Conservation (phyloP, 2,329 filamentous ascomycete genomes). For the Claviceps sp. region DNA sequence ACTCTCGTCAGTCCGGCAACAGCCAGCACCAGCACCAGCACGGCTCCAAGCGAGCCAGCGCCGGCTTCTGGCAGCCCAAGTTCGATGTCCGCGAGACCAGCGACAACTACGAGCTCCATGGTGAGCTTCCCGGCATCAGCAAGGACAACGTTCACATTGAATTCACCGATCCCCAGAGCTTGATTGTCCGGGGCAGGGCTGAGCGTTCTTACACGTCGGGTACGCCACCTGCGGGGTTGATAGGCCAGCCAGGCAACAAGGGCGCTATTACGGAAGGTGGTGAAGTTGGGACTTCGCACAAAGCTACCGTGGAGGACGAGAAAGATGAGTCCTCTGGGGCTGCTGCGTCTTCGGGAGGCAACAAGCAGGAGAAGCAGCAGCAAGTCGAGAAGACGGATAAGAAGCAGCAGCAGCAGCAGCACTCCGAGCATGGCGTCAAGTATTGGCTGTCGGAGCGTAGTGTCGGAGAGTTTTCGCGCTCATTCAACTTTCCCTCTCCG, state of each 20-base stretch:
- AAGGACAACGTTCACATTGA: slow-evolving; percentile 61
- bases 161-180: slow-evolving; percentile 57
- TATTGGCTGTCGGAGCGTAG: slow-evolving; percentile 56
- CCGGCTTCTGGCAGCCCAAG: slow-evolving; percentile 48
- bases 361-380: slow-evolving; percentile 5
- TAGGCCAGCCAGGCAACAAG: slow-evolving; percentile 23
- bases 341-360: slow-evolving; percentile 8
- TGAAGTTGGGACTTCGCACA: slow-evolving; percentile 23
- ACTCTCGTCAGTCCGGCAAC: slow-evolving; percentile 21
- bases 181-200: slow-evolving; percentile 52
- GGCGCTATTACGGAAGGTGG: slow-evolving; percentile 24
- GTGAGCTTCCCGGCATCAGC: slow-evolving; percentile 60
- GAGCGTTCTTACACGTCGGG: slow-evolving; percentile 44
- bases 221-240: slow-evolving; percentile 27
- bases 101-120: slow-evolving; percentile 56
- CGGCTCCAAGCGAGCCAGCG: slow-evolving; percentile 6
- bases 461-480: slow-evolving; percentile 50
- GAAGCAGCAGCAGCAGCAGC: slow-evolving; percentile 4
- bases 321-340: slow-evolving; percentile 10
- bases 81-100: slow-evolving; percentile 60
- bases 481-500: slow-evolving; percentile 49
- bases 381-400: slow-evolving; percentile 15
- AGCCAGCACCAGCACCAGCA: slow-evolving; percentile 2
- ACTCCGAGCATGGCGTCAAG: slow-evolving; percentile 27
- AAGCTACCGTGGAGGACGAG: slow-evolving; percentile 48